Conservation (phyloP, 2,329 filamentous ascomycete genomes). For the Niveomyces coronatus region DNA sequence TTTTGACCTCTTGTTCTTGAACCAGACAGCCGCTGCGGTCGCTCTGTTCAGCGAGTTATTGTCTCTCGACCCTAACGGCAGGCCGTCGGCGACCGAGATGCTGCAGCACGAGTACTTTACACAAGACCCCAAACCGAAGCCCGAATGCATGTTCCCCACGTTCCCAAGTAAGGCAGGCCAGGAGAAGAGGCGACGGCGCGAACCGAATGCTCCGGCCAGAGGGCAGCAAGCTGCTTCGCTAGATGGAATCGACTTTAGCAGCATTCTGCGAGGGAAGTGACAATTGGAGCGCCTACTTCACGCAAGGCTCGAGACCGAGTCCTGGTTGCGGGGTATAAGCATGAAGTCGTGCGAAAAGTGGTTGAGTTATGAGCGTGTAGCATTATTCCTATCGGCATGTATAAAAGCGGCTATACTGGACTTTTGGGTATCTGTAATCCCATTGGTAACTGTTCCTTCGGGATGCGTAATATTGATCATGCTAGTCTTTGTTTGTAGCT, state of each 20-base stretch:
- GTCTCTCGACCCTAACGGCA: conserved; percentile 58
- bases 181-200: conserved; percentile 63
- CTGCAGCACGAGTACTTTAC: conserved; percentile 74
- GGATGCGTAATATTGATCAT: no score
- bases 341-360: background rate
- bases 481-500: no score
- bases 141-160: conserved; percentile 87
- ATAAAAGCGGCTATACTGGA: no score
- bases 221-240: conserved; percentile 54
- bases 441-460: no score
- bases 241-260: conserved; percentile 53
- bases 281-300: no score
- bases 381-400: no score
- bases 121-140: conserved; percentile 84
- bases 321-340: no score
- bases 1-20: conserved; percentile 69
- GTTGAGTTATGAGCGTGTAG: background rate
- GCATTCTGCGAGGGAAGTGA: conserved; percentile 64
- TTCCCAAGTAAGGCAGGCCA: conserved; percentile 93
- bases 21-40: conserved; percentile 66
- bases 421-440: no score
- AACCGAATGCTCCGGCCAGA: conserved; percentile 72
- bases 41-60: conserved; percentile 60
- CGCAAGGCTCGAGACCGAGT: no score
- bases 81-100: conserved; percentile 64